These are phyloP conservation scores for Mercurialis annua DNA, from an alignment of 345 rosid genomes.

Conservation along the genomic window DNA sequence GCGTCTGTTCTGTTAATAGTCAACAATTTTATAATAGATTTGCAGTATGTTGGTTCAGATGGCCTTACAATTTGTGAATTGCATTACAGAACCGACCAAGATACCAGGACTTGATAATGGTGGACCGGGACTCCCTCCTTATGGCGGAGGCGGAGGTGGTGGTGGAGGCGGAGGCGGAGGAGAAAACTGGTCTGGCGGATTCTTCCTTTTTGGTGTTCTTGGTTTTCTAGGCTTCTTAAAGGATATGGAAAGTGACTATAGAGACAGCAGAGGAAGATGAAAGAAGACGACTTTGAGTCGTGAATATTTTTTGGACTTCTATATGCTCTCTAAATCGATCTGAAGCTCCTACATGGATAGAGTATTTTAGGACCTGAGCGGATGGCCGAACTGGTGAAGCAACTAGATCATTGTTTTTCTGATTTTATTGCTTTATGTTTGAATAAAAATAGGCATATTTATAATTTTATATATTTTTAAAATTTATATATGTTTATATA, in stretches of 20 bases:
- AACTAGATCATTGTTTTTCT: no score
- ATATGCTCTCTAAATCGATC: no score
- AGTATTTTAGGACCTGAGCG: no score
- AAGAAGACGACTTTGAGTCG: no score
- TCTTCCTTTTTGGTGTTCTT: conserved; percentile 82
- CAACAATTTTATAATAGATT: not conserved
- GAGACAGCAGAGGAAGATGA: conserved; percentile 47
- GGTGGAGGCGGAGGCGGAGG: conserved; percentile 95
- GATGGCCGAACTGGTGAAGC: no score
- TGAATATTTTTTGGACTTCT: no score
- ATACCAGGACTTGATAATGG: conserved; percentile 74
- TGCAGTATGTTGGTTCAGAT: not conserved
- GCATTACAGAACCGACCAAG: conserved; percentile 22
- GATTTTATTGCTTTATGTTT: no score
- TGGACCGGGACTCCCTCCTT: conserved; percentile 75
- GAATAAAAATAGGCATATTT: no score
- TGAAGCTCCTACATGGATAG: no score
- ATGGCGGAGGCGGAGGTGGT: conserved; percentile 74
- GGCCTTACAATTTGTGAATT: not conserved
- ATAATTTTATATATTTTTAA: no score
- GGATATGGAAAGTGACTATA: conserved; percentile 69
- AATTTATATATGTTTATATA: no score
- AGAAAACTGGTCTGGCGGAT: conserved; percentile 87
- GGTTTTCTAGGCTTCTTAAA: conserved; percentile 77
- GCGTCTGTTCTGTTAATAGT: no score